Evolutionary conservation across 176 grass and related monocot genomes (phyloP).

Genomic region (Eragrostis nindensis): DNA sequence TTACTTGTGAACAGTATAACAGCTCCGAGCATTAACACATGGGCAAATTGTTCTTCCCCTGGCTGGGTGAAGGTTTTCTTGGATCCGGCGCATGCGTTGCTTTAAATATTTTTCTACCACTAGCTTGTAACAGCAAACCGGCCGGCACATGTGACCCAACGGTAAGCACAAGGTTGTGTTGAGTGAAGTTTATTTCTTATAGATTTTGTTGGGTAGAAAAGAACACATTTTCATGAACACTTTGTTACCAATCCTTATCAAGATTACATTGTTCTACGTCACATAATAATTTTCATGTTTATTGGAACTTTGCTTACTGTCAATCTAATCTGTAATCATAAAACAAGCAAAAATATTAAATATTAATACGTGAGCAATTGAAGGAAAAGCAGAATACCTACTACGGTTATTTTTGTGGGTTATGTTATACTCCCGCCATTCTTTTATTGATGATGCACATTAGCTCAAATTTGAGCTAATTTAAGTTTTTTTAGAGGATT

Average conservation of each 20-base stretch:
- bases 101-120: background rate
- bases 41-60: conserved; percentile 14
- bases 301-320: background rate
- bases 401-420: too few species aligned
- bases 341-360: too few species aligned
- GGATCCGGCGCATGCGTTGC: conserved; percentile 1
- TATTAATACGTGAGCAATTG: too few species aligned
- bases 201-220: too few species aligned
- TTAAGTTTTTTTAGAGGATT: too few species aligned
- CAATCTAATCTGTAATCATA: background rate
- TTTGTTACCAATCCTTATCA: too few species aligned
- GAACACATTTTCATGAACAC: too few species aligned
- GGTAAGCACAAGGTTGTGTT: background rate
- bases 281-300: background rate
- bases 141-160: background rate
- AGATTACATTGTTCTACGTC: background rate
- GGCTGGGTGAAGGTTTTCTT: background rate
- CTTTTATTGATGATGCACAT: too few species aligned
- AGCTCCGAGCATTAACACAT: conserved; percentile 22
- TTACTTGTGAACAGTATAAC: conserved; percentile 14
- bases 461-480: too few species aligned
- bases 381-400: too few species aligned
- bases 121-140: background rate
- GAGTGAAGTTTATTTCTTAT: too few species aligned
- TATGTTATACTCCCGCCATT: too few species aligned